Conservation (phyloP, 2,329 filamentous ascomycete genomes). For the Daldinia eschscholtzii region DNA sequence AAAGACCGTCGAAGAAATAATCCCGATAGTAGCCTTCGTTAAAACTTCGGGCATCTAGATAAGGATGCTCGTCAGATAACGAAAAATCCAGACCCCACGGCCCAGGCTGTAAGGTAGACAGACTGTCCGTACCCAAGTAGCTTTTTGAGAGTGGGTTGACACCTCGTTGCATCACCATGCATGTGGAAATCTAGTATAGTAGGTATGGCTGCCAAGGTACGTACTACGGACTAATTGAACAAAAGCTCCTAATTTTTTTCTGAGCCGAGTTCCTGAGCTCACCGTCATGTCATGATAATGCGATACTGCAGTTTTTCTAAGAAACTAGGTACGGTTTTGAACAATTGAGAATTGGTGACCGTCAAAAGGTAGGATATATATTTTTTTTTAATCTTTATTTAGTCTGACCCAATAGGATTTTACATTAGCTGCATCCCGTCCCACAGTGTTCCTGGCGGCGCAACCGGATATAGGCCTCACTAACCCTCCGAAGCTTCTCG, state of each 20-base stretch:
- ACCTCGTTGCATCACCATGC: constrained; percentile 38
- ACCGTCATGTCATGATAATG: constrained; percentile 34
- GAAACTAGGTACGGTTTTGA: constrained; percentile 6
- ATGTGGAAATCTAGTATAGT: background rate
- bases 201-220: background rate
- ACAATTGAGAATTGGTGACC: constrained; percentile 9
- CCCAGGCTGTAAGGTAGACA: background rate
- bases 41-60: background rate
- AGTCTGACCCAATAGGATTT: constrained; percentile 3
- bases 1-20: background rate
- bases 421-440: constrained; percentile 5
- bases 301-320: constrained; percentile 17
- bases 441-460: constrained; percentile 18
- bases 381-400: background rate
- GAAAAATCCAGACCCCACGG: background rate
- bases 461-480: constrained; percentile 32
- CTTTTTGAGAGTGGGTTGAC: background rate
- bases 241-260: constrained; percentile 31
- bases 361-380: background rate
- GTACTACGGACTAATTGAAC: constrained; percentile 10
- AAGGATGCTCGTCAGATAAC: background rate
- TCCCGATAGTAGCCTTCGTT: background rate
- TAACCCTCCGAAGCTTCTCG: constrained; percentile 37
- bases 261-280: constrained; percentile 24
- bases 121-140: background rate